Evolutionary conservation across 192 early-diverging fungal species (phyloP).

Genomic region (Kickxella alabastrina): DNA sequence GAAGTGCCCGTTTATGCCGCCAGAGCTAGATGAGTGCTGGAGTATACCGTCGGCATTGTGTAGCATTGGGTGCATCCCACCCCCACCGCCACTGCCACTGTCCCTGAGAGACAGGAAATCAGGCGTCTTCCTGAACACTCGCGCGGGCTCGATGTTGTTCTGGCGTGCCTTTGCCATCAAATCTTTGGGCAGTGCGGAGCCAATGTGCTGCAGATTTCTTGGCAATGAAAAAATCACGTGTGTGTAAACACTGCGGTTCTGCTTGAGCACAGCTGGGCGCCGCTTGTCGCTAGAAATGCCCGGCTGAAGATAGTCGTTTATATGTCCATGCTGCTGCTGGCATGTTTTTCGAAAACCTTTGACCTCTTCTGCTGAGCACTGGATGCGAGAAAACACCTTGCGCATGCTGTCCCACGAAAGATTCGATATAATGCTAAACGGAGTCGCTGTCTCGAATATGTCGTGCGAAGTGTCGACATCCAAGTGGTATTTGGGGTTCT

Average conservation of each 20-base stretch:
- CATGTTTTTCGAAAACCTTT: constrained; percentile 3
- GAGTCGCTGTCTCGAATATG: constrained; percentile 23
- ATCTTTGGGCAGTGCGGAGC: constrained; percentile 6
- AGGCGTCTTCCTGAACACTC: constrained; percentile 12
- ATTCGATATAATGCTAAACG: constrained; percentile 36
- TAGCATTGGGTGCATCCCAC: too few relatives aligned
- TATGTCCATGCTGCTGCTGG: constrained; percentile 5
- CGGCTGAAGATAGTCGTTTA: too few relatives aligned
- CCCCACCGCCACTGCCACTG: too few relatives aligned
- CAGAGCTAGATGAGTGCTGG: too few relatives aligned
- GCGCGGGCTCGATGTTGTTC: constrained; percentile 5
- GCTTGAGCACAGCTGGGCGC: constrained; percentile 12
- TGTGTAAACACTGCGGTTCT: constrained; percentile 14
- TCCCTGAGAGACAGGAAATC: too few relatives aligned
- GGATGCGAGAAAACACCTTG: constrained; percentile 15
- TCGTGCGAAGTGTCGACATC: neutral
- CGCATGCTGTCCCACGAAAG: constrained; percentile 35
- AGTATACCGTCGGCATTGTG: too few relatives aligned
- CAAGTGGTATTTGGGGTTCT: constrained; percentile 15
- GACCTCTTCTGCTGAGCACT: constrained; percentile 10
- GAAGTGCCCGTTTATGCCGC: too few relatives aligned
- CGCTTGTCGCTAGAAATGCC: too few relatives aligned
- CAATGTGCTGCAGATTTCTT: constrained; percentile 14
- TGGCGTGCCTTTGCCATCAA: constrained; percentile 1
- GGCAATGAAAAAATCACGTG: constrained; percentile 12